Base-by-base conservation (phyloP, 192 early-diverging fungal genomes). In the Coemansia sp. region DNA sequence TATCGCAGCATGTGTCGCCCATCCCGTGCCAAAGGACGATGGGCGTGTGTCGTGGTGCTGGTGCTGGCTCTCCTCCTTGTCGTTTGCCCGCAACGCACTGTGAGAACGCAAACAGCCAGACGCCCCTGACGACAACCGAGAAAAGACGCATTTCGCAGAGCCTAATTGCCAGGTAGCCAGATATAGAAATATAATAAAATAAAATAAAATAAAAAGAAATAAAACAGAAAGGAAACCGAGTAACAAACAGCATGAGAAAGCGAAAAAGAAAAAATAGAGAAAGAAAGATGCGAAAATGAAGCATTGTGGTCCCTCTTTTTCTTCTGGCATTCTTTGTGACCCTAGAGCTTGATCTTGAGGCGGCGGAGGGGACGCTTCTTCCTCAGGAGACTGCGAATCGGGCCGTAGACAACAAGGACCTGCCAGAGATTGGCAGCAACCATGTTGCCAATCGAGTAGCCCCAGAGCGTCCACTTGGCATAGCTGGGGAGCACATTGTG, bases 1-100 rank as follows among this genome's bases (percentile, higher is more conserved):
- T 86, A 77, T 92, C 87, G 67, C 87, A 92, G 74, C 90, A 90
- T 54, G 87, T 87, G 63, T 94, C 94, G 15, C 94, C 94, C 91
- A 95, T 93, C 9, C 94, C 94, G 79, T 95, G 94, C 91, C 93
- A 94, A 32, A 95, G 65, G 1, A 95, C 90, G 21, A 94, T 86
- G 22, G 87, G 76, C 9, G 26, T 26, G 26, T 26, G 26, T 26
- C 26, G 26, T 26, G 26, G 26, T 26, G 26, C 26, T 26, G 26
- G 26, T 26, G 58, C 36, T 18, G 59, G 62, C 8, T 54, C 51
- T 22, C 6, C 8, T 21, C 39, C n/a, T 18, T 41, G 37, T 37
- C 57, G 18, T 39, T 41, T 59, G 57, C 57, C 39, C 8, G 8
- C 36, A 8, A 40, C 57, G 39, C 36, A 4, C 11, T 40, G 57